phyloP scores from a whole-genome alignment of 2,329 filamentous ascomycete species.

The Colletotrichum musicola region DNA sequence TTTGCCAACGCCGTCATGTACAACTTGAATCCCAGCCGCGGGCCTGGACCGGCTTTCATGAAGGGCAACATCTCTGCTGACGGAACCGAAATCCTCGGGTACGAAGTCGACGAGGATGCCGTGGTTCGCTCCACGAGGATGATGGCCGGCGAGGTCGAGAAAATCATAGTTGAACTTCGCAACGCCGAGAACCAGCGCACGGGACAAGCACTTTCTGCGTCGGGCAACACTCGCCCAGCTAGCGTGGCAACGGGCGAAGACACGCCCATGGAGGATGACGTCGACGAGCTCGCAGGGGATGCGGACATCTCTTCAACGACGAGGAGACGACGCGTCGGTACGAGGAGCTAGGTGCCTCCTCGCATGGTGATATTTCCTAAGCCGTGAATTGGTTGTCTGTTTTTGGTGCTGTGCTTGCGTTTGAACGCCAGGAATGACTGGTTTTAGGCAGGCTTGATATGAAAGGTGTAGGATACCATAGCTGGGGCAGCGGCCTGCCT shows the following conservation, averaged over 20 bases:
- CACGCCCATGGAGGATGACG: conserved; percentile 59
- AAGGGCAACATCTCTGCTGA: conserved; percentile 51
- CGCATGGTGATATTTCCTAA: conserved; percentile 4
- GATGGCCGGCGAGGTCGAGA: conserved; percentile 91
- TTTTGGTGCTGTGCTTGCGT: too few species aligned
- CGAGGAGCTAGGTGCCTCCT: conserved; percentile 48
- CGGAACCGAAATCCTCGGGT: conserved; percentile 65
- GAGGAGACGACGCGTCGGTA: conserved; percentile 53
- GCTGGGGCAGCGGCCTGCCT: conserved; percentile 3
- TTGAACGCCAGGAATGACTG: too few species aligned
- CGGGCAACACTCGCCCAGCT: conserved; percentile 47
- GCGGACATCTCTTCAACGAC: conserved; percentile 48
- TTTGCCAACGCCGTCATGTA: conserved; percentile 99
- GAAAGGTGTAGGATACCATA: conserved; percentile 23
- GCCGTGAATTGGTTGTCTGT: neutral
- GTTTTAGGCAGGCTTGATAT: neutral
- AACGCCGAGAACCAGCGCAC: conserved; percentile 74
- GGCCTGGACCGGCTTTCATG: conserved; percentile 74
- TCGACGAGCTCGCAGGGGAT: conserved; percentile 60
- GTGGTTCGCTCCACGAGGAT: conserved; percentile 88
- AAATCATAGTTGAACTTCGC: conserved; percentile 80
- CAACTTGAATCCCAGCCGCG: conserved; percentile 84
- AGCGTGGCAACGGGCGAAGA: conserved; percentile 58
- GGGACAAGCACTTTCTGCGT: conserved; percentile 49
- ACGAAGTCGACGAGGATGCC: conserved; percentile 83